phyloP scores from a whole-genome alignment of 768 basidiomycete species.

The Rhodotorula babjevae region DNA sequence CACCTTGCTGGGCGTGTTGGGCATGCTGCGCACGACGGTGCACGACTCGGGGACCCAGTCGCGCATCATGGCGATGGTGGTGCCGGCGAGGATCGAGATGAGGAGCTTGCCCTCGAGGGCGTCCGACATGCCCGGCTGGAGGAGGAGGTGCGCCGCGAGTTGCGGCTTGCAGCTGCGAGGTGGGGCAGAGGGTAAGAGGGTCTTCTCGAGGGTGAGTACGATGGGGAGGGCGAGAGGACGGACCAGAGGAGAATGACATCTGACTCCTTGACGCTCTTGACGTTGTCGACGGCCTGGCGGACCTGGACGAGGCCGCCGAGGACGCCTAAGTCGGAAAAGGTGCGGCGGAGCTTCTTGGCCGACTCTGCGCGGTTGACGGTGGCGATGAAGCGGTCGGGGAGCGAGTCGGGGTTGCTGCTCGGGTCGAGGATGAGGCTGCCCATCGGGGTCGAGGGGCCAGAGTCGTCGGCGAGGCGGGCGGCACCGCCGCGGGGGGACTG shows the following conservation, averaged over 20 bases:
- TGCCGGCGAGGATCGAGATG: slow-evolving; percentile 96
- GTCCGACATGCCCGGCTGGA: slow-evolving; percentile 68
- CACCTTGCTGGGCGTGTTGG: slow-evolving; percentile 94
- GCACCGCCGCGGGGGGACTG: slow-evolving; percentile 51
- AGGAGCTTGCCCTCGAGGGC: slow-evolving; percentile 84
- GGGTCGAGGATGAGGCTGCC: slow-evolving; percentile 34
- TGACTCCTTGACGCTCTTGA: slow-evolving; percentile 63
- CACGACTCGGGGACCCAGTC: slow-evolving; percentile 71
- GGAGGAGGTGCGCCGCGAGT: slow-evolving; percentile 67
- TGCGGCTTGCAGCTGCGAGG: slow-evolving; percentile 83
- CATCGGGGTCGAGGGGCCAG: slow-evolving; percentile 36
- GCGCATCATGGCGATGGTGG: slow-evolving; percentile 75
- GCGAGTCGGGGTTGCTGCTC: slow-evolving; percentile 46
- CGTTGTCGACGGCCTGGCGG: slow-evolving; percentile 59
- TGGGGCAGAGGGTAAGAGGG: background rate
- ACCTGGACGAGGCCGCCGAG: slow-evolving; percentile 68
- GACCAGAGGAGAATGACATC: slow-evolving; percentile 88
- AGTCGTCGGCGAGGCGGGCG: slow-evolving; percentile 39
- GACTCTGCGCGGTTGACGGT: slow-evolving; percentile 77
- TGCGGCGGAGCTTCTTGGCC: slow-evolving; percentile 60
- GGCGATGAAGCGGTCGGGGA: slow-evolving; percentile 68
- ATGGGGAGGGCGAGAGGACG: slow-evolving; percentile 37
- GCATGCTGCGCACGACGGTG: slow-evolving; percentile 90
- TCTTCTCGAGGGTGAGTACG: no score
- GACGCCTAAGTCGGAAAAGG: slow-evolving; percentile 57